Conservation (phyloP, 352 stramenopile species). For the Pythium folliculosum region DNA sequence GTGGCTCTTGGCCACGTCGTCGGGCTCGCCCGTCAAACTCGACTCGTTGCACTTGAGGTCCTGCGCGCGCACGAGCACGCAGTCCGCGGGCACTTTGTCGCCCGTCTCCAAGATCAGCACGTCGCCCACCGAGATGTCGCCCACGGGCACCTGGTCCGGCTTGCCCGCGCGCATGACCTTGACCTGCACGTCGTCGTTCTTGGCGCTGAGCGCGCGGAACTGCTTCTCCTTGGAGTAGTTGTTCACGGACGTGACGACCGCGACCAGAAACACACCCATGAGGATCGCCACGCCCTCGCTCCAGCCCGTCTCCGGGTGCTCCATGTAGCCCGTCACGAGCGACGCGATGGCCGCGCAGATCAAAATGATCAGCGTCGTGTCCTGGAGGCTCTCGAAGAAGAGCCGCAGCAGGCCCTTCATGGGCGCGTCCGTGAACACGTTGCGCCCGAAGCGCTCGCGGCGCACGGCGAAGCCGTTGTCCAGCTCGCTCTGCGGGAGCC, state of each 20-base stretch:
- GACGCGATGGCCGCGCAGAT: slow-evolving; percentile 87
- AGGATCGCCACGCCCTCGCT: slow-evolving; percentile 96
- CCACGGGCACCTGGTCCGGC: slow-evolving; percentile 67
- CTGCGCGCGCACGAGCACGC: slow-evolving; percentile 88
- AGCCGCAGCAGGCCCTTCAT: slow-evolving; percentile 81
- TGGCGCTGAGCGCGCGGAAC: slow-evolving; percentile 82
- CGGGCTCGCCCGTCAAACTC: slow-evolving; percentile 95
- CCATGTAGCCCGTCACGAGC: slow-evolving; percentile 77
- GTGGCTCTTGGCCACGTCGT: slow-evolving; percentile 88
- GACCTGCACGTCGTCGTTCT: slow-evolving; percentile 89
- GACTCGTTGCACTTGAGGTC: slow-evolving; percentile 96
- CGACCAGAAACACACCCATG: slow-evolving; percentile 92
- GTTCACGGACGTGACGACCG: slow-evolving; percentile 94
- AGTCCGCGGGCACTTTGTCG: slow-evolving; percentile 95
- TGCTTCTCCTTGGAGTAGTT: slow-evolving; percentile 96
- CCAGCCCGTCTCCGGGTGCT: slow-evolving; percentile 86
- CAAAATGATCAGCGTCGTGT: slow-evolving; percentile 90
- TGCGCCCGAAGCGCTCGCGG: slow-evolving; percentile 57
- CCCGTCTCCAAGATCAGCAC: slow-evolving; percentile 93
- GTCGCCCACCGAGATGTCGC: slow-evolving; percentile 80
- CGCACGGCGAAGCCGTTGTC: slow-evolving; percentile 57
- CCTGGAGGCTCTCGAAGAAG: slow-evolving; percentile 88
- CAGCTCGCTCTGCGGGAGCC: slow-evolving; percentile 59
- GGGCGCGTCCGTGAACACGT: slow-evolving; percentile 72
- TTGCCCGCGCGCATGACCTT: slow-evolving; percentile 75